These are phyloP conservation scores for Solanum dulcamara DNA, from an alignment of 257 asterid species.

Conservation along the genomic window DNA sequence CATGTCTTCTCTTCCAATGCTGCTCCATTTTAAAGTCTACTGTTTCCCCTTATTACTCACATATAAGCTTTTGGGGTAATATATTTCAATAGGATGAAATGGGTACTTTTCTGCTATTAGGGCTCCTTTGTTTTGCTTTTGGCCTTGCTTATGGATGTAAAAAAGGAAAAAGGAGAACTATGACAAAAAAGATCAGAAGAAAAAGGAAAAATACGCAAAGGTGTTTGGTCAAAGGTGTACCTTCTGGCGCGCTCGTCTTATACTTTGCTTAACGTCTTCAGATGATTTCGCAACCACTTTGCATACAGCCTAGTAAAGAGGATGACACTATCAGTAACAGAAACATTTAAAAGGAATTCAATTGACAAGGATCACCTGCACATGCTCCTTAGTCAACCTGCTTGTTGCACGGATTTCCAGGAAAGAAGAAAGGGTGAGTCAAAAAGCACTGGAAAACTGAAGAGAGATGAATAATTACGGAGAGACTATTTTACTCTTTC, in stretches of 20 bases:
- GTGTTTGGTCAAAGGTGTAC: constrained; percentile 16
- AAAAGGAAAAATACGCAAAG: not conserved
- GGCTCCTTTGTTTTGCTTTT: not conserved
- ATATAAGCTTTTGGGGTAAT: not conserved
- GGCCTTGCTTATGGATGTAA: not conserved
- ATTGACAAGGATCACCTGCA: constrained; percentile 50
- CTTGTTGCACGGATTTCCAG: constrained; percentile 8
- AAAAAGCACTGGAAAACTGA: not conserved
- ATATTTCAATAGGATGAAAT: not conserved
- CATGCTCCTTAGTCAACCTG: constrained; percentile 94
- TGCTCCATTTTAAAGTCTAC: not conserved
- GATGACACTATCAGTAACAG: not conserved
- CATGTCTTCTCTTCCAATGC: not conserved
- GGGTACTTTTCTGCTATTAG: not conserved
- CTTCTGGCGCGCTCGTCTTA: constrained; percentile 96
- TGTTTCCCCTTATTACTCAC: not conserved
- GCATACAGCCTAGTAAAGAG: constrained; percentile 65
- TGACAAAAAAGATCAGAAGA: not conserved
- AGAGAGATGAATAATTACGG: too few species aligned
- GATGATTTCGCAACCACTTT: constrained; percentile 84
- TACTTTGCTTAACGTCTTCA: constrained; percentile 88
- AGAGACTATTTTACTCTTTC: not conserved
- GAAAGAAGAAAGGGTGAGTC: constrained; percentile 5
- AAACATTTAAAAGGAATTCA: not conserved
- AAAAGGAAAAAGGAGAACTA: not conserved